Evolutionary conservation across 2,329 filamentous ascomycete species (phyloP), one percentile per base, ranked within the genome.

Genomic region (Calonectria ilicicola): DNA sequence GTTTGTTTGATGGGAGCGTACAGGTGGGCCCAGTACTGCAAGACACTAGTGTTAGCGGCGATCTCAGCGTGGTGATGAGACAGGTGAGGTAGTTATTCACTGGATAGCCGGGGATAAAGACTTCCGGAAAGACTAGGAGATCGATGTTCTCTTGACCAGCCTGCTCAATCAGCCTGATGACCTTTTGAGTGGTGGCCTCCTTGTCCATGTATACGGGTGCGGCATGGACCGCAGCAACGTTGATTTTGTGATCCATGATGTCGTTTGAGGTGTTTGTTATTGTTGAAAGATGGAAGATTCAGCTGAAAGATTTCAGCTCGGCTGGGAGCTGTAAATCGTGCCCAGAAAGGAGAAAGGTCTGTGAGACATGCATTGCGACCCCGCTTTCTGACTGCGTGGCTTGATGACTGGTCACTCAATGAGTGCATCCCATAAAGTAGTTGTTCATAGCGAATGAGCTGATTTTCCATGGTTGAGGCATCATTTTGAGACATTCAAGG

Each of bases 151-250:
- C 32, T 29, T 27, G 53, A 8, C 53, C 53, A 6, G 53, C 53
- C 21, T 60, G n/a, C 53, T 60, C 53, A 12, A 60, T 60, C 53
- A 60, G 35, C 15, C 38, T 60, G 53, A 60, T 60, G 53, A 60
- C 53, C 21, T 60, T 60, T 35, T 60, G 53, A 15, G 53, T 60
- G 4, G 53, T 60, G 32, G 53, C 53, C 6, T 38, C 53, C 53
- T 60, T 60, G 53, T 60, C 21, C 53, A 60, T 60, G 53, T 26
- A 60, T 21, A 60, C 53, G 12, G 53, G 53, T 8, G 53, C 53
- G 53, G 53, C 53, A 17, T 60, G 53, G 15, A 60, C 53, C 53
- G 53, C 53, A 10, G 53, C 53, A 38, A 60, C 53, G n/a, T 60
- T 60, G 21, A 60, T 40, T 26, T 60, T 60, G 15, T 21, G 35